Conservation (phyloP, 2,329 filamentous ascomycete genomes). For the Nigrospora osmanthi region DNA sequence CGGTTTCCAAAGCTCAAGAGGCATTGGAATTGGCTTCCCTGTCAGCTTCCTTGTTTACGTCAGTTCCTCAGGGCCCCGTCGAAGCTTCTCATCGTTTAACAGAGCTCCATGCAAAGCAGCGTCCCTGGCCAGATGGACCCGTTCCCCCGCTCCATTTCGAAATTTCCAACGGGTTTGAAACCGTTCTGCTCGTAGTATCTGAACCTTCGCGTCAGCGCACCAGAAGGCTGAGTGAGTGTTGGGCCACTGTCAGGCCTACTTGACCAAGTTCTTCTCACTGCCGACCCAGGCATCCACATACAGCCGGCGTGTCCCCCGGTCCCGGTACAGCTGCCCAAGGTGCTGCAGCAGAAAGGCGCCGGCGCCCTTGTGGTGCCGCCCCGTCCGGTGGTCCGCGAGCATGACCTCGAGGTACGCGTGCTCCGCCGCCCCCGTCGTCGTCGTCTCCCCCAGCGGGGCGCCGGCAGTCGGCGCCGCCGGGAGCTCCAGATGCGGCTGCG, state of each 20-base stretch:
- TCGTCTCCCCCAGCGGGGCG: too few species aligned
- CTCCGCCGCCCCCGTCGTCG: not conserved
- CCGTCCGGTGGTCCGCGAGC: constrained; percentile 8
- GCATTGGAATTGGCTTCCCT: too few species aligned
- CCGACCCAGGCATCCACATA: constrained; percentile 20
- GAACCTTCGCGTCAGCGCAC: not conserved
- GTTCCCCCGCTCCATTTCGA: not conserved
- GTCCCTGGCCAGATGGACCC: not conserved
- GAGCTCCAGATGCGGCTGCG: constrained; percentile 2
- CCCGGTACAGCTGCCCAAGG: constrained; percentile 7
- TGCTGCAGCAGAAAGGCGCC: constrained; percentile 6
- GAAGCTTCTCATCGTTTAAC: not conserved
- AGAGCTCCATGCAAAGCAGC: not conserved
- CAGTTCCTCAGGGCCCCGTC: too few species aligned
- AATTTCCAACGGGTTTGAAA: constrained; percentile 2
- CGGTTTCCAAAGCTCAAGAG: too few species aligned
- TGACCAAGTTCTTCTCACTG: constrained; percentile 12
- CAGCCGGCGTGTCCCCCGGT: constrained; percentile 2
- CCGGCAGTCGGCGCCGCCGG: constrained; percentile 1
- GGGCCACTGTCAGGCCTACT: not conserved
- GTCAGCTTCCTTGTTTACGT: too few species aligned
- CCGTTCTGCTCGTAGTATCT: constrained; percentile 4
- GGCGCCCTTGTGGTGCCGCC: constrained; percentile 2
- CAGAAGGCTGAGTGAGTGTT: too few species aligned
- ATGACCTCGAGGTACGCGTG: constrained; percentile 10